These are phyloP conservation scores for Acanthochlamys bracteata DNA, from an alignment of 106 monocot genomes.

Conservation along the genomic window DNA sequence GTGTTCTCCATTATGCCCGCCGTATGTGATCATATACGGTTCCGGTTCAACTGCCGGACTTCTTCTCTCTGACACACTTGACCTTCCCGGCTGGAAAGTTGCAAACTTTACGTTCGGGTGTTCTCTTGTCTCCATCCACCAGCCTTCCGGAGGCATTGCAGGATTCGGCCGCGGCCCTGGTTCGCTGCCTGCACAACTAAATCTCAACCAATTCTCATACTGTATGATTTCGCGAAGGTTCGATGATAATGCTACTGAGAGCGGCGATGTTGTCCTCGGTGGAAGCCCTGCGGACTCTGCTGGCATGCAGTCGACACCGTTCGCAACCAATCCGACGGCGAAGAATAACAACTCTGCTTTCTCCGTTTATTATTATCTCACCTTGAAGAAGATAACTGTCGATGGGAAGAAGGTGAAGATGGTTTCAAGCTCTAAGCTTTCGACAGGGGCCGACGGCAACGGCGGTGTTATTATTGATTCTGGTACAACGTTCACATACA, in stretches of 20 bases:
- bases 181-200: constrained; percentile 60
- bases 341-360: constrained; percentile 12
- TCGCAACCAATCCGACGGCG: constrained; percentile 31
- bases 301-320: constrained; percentile 40
- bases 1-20: constrained; percentile 43
- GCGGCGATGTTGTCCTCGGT: constrained; percentile 47
- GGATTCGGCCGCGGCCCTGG: constrained; percentile 69
- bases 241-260: constrained; percentile 43
- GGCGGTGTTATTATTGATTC: constrained; percentile 84
- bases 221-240: constrained; percentile 66
- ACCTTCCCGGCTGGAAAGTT: constrained; percentile 10
- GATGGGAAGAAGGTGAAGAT: constrained; percentile 56
- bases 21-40: constrained; percentile 63
- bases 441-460: constrained; percentile 19
- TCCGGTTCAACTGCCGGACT: constrained; percentile 82
- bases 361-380: constrained; percentile 74
- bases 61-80: constrained; percentile 53
- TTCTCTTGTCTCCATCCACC: constrained; percentile 55
- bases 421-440: constrained; percentile 22
- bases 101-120: constrained; percentile 59
- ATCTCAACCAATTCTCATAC: constrained; percentile 64
- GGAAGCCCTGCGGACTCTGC: constrained; percentile 6
- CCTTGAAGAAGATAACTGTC: constrained; percentile 37
- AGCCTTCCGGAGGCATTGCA: constrained; percentile 69
- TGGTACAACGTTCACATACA: constrained; percentile 81